Evolutionary conservation across 2,329 filamentous ascomycete genomes (phyloP).

Genomic region (Trichophyton verrucosum): DNA sequence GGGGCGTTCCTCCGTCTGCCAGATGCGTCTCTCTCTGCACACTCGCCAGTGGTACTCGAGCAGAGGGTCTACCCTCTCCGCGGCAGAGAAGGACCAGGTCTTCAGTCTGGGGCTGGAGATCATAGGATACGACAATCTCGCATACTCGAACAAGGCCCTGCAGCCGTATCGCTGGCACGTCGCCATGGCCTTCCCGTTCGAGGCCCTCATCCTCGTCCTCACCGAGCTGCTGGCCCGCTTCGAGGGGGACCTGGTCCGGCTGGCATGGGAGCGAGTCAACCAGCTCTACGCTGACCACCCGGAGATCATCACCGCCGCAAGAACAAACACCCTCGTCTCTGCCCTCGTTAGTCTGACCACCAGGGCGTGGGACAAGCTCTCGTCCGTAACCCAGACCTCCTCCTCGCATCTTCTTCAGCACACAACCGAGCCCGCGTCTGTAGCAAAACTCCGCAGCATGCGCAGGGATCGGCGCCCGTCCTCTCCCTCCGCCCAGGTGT

Average conservation of each 20-base stretch:
- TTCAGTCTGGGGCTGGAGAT: conserved; percentile 28
- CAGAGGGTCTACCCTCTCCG: conserved; percentile 13
- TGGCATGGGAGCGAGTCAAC: conserved; percentile 27
- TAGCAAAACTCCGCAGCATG: not conserved
- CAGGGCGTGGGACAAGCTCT: not conserved
- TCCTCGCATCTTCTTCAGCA: not conserved
- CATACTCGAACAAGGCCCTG: conserved; percentile 26
- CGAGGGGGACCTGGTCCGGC: conserved; percentile 22
- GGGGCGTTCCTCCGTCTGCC: not conserved
- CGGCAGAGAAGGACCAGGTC: conserved; percentile 26
- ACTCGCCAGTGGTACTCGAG: conserved; percentile 4
- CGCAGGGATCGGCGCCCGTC: not conserved
- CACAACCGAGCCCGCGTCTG: not conserved
- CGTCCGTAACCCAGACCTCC: not conserved
- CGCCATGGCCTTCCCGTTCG: conserved; percentile 36
- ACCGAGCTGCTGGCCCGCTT: conserved; percentile 26
- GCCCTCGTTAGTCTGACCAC: not conserved
- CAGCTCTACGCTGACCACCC: not conserved
- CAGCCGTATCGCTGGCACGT: conserved; percentile 32
- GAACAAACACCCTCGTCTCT: not conserved
- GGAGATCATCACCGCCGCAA: not conserved
- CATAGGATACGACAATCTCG: conserved; percentile 20
- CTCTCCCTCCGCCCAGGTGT: not conserved
- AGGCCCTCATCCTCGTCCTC: conserved; percentile 36
- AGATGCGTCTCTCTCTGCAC: conserved; percentile 3